These are phyloP conservation scores for Clausena lansium DNA, from an alignment of 345 rosid species.

Conservation along the genomic window DNA sequence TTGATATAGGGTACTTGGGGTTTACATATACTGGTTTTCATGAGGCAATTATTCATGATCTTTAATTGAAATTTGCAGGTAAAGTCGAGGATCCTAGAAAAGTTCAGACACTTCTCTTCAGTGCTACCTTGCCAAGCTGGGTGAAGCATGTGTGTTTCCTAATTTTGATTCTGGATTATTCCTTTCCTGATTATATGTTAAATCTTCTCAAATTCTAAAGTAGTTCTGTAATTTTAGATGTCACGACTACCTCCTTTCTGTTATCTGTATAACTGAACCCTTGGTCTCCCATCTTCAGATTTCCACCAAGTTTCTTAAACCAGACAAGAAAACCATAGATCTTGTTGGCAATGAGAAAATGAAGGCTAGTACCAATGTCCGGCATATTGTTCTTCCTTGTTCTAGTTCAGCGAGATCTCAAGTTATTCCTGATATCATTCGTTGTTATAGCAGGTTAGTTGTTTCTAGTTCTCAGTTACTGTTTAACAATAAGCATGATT, in stretches of 20 bases:
- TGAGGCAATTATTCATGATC: background rate
- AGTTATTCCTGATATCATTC: slow-evolving; percentile 86
- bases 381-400: slow-evolving; percentile 89
- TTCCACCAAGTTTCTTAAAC: slow-evolving; percentile 68
- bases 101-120: slow-evolving; percentile 98
- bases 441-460: slow-evolving; percentile 85
- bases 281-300: slow-evolving; percentile 45
- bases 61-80: slow-evolving; percentile 44
- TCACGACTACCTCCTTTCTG: background rate
- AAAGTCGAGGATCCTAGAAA: slow-evolving; percentile 78
- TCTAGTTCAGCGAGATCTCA: slow-evolving; percentile 63
- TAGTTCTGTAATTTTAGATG: background rate
- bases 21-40: background rate
- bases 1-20: background rate
- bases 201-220: background rate
- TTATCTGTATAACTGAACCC: slow-evolving; percentile 12
- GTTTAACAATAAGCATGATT: background rate
- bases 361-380: slow-evolving; percentile 93
- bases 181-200: background rate
- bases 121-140: slow-evolving; percentile 94
- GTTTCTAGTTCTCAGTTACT: background rate
- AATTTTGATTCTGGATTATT: background rate
- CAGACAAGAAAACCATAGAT: slow-evolving; percentile 76
- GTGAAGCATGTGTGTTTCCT: slow-evolving; percentile 66
- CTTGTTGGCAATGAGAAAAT: slow-evolving; percentile 96